Conservation (phyloP, 805 yeast species). For the Ogataea angusta region DNA sequence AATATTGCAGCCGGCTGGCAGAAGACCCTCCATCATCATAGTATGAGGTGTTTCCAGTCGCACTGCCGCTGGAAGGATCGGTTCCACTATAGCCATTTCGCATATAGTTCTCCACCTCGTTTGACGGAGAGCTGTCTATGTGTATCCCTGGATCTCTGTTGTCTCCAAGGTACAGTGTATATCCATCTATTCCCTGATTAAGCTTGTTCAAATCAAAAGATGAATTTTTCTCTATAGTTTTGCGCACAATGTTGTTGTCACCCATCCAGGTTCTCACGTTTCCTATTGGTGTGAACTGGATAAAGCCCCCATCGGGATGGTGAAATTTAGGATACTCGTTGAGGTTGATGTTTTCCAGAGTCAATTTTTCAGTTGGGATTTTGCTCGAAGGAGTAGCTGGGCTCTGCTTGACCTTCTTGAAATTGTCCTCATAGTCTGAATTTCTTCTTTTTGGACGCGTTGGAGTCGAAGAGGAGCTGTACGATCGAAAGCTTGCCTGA, state of each 20-base stretch:
- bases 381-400: conserved; percentile 9
- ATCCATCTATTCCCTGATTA: conserved; percentile 37
- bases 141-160: conserved; percentile 6
- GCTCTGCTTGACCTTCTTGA: conserved; percentile 31
- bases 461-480: conserved; percentile 19
- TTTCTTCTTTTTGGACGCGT: conserved; percentile 35
- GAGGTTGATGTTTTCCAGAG: conserved; percentile 29
- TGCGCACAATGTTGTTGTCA: conserved; percentile 42
- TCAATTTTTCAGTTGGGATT: conserved; percentile 15
- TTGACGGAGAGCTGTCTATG: conserved; percentile 27
- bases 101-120: conserved; percentile 35
- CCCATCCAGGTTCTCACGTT: conserved; percentile 44
- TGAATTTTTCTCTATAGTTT: conserved; percentile 46
- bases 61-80: conserved; percentile 10
- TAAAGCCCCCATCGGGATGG: conserved; percentile 61
- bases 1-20: conserved; percentile 17
- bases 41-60: conserved; percentile 7
- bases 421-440: conserved; percentile 32
- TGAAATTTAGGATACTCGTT: conserved; percentile 54
- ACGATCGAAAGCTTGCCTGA: conserved; percentile 13
- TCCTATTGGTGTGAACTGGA: conserved; percentile 65
- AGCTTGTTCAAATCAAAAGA: conserved; percentile 32
- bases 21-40: conserved; percentile 23
- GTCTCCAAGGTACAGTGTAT: conserved; percentile 30
- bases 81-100: conserved; percentile 26